These are phyloP conservation scores for Hemisphaericaspora subhashii DNA, from an alignment of 1,139 yeast genomes.

Conservation along the genomic window DNA sequence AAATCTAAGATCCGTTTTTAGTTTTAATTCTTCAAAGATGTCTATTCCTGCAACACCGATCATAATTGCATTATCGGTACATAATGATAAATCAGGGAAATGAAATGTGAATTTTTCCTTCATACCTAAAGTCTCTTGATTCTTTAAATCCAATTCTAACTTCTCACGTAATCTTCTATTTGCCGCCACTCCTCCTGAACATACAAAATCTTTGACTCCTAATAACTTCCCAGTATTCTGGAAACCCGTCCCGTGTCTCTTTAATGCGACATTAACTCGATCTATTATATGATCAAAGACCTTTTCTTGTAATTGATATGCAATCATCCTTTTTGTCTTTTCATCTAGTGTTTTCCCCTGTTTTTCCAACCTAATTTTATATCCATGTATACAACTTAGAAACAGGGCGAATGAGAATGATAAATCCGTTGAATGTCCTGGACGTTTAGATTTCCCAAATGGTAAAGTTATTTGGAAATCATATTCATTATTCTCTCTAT, in stretches of 20 bases:
- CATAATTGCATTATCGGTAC: slow-evolving; percentile 97
- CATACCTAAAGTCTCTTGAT: slow-evolving; percentile 7
- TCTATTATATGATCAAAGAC: slow-evolving; percentile 72
- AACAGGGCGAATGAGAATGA: slow-evolving; percentile 81
- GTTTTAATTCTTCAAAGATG: slow-evolving; percentile 55
- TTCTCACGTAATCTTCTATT: slow-evolving; percentile 57
- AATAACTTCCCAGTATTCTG: slow-evolving; percentile 35
- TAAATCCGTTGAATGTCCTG: slow-evolving; percentile 28
- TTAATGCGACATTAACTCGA: slow-evolving; percentile 56
- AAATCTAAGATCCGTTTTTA: slow-evolving; percentile 52
- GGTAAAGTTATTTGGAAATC: slow-evolving; percentile 33
- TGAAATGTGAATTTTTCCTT: slow-evolving; percentile 31
- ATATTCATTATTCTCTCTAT: slow-evolving; percentile 27
- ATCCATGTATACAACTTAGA: slow-evolving; percentile 52
- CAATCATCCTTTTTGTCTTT: slow-evolving; percentile 42
- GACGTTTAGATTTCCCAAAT: slow-evolving; percentile 13
- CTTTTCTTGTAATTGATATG: slow-evolving; percentile 61
- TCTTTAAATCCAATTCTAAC: slow-evolving; percentile 38
- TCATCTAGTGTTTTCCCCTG: slow-evolving; percentile 18
- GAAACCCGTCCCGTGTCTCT: slow-evolving; percentile 28
- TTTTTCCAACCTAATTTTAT: slow-evolving; percentile 8
- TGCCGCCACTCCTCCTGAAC: slow-evolving; percentile 95
- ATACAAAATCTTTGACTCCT: slow-evolving; percentile 59
- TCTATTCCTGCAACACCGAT: slow-evolving; percentile 97
- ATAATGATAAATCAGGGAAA: slow-evolving; percentile 70